phyloP scores from a whole-genome alignment of 441 rosid species.

The Jatropha podagrica region DNA sequence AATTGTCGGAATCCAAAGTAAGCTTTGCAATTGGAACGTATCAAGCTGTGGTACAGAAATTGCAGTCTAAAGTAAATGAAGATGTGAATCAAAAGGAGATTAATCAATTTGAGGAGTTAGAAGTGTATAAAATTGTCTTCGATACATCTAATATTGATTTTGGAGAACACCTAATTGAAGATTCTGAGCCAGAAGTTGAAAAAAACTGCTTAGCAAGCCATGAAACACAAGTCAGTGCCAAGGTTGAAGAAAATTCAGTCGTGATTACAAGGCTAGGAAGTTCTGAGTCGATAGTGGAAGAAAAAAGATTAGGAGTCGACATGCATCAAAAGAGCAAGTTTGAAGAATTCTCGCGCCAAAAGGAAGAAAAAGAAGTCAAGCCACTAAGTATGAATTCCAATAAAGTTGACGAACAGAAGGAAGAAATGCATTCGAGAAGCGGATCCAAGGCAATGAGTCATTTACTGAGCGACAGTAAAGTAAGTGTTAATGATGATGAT shows the following conservation, averaged over 20 bases:
- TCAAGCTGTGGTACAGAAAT: slow-evolving; percentile 39
- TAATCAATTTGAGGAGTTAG: slow-evolving; percentile 42
- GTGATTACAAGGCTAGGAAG: slow-evolving; percentile 21
- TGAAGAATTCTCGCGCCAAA: slow-evolving; percentile 27
- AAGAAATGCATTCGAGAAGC: slow-evolving; percentile 31
- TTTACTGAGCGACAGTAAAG: slow-evolving; percentile 31
- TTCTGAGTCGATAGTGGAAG: slow-evolving; percentile 28
- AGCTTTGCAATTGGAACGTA: slow-evolving; percentile 38
- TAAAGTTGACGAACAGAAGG: slow-evolving; percentile 40
- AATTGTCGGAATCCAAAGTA: slow-evolving; percentile 33
- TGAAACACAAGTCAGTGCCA: slow-evolving; percentile 13
- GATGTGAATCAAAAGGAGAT: slow-evolving; percentile 31
- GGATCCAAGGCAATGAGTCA: slow-evolving; percentile 49
- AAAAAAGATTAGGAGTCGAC: slow-evolving; percentile 34
- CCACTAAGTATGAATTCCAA: slow-evolving; percentile 30
- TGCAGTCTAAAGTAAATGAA: slow-evolving; percentile 37
- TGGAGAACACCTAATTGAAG: slow-evolving; percentile 29
- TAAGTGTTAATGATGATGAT: slow-evolving; percentile 17
- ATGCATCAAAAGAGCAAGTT: slow-evolving; percentile 38
- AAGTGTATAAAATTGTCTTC: slow-evolving; percentile 65
- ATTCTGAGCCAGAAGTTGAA: slow-evolving; percentile 10
- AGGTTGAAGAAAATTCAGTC: slow-evolving; percentile 18
- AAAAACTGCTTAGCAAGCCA: slow-evolving; percentile 14
- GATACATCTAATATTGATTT: slow-evolving; percentile 37
- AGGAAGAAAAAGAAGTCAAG: slow-evolving; percentile 44